phyloP scores from a whole-genome alignment of 2,329 filamentous ascomycete genomes.

The Cordyceps javanica region DNA sequence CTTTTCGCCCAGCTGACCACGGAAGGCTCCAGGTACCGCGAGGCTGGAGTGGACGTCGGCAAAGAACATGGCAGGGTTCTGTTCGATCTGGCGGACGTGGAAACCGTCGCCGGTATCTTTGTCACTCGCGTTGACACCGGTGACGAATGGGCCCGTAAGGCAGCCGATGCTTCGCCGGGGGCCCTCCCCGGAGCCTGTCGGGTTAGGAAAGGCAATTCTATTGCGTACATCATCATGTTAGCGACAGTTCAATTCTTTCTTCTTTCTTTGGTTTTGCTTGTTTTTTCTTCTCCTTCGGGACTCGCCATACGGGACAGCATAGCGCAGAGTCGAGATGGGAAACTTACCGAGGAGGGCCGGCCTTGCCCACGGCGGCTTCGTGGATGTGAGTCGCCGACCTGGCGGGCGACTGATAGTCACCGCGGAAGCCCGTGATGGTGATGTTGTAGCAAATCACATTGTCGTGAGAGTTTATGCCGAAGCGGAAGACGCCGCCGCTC shows the following conservation, averaged over 20 bases:
- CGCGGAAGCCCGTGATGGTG: conserved; percentile 41
- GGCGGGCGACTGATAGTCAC: conserved; percentile 44
- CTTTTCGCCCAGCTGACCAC: conserved; percentile 38
- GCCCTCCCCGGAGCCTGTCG: conserved; percentile 28
- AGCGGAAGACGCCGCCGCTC: conserved; percentile 43
- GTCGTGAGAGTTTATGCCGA: conserved; percentile 43
- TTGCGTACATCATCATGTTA: not conserved
- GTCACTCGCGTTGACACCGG: conserved; percentile 24
- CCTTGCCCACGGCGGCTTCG: conserved; percentile 36
- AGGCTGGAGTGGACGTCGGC: conserved; percentile 45
- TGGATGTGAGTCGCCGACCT: conserved; percentile 50
- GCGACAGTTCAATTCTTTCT: too few relatives aligned
- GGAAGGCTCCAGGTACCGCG: conserved; percentile 43
- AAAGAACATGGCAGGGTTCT: conserved; percentile 44
- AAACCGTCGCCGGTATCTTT: conserved; percentile 36
- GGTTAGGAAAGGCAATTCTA: conserved; percentile 44
- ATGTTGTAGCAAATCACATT: conserved; percentile 45
- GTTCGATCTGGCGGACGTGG: conserved; percentile 43
- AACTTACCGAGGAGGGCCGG: conserved; percentile 41
- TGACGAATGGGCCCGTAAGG: conserved; percentile 29
- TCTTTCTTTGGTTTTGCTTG: too few relatives aligned
- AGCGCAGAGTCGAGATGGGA: not conserved
- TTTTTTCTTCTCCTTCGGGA: too few relatives aligned
- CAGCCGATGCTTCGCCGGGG: conserved; percentile 35
- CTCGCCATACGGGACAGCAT: too few relatives aligned